These are phyloP conservation scores for Chaetomium sp. DNA, from an alignment of 2,329 filamentous ascomycete genomes.

Conservation along the genomic window DNA sequence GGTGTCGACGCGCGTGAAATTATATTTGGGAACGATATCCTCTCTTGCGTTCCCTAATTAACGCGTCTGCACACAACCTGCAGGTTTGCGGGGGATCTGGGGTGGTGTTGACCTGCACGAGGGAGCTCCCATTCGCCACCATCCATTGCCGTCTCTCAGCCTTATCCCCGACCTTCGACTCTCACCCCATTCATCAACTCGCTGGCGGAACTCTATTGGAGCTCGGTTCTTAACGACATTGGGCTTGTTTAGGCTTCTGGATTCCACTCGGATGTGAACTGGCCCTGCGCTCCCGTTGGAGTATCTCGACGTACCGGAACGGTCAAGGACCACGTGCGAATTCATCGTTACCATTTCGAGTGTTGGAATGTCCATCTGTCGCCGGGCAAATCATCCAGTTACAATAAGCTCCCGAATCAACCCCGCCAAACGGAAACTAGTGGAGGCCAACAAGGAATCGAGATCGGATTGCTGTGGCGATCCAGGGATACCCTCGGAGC, in stretches of 20 bases:
- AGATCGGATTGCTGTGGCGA: slow-evolving; percentile 15
- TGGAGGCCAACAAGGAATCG: slow-evolving; percentile 1
- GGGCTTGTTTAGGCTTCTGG: neutral
- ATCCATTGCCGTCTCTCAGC: neutral
- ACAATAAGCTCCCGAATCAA: slow-evolving; percentile 4
- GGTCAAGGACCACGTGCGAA: slow-evolving; percentile 9
- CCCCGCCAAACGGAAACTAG: slow-evolving; percentile 25
- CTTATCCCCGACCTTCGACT: neutral
- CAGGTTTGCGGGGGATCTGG: neutral
- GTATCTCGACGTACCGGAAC: neutral
- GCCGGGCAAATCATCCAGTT: neutral
- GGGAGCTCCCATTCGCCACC: neutral
- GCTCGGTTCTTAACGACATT: neutral
- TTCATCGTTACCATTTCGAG: neutral
- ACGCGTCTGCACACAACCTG: neutral
- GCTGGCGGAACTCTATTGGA: neutral
- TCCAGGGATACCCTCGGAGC: slow-evolving; percentile 33
- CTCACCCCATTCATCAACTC: neutral
- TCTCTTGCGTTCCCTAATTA: neutral
- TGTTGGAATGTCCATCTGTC: slow-evolving; percentile 19
- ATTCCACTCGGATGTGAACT: neutral
- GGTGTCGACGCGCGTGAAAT: neutral
- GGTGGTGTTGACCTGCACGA: neutral
- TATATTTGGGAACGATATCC: slow-evolving; percentile 8
- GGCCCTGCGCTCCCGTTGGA: neutral